Evolutionary conservation across 345 rosid genomes (phyloP).

Genomic region (Conringia planisiliqua): DNA sequence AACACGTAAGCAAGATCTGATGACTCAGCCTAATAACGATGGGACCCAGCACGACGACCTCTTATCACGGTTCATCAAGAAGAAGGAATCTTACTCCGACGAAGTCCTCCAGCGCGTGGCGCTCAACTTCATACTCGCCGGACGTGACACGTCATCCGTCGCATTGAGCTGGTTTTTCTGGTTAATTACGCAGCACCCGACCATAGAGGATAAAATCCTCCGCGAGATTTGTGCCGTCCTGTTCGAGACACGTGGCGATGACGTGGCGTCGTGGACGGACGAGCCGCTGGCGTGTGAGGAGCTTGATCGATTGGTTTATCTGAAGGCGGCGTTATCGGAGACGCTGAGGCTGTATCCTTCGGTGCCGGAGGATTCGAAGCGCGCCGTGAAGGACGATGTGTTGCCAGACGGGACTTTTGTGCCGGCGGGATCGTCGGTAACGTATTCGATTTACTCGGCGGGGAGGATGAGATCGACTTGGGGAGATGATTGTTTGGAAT

Average conservation of each 20-base stretch:
- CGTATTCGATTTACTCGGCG: conserved; percentile 81
- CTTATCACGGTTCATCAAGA: conserved; percentile 86
- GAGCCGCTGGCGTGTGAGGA: conserved; percentile 79
- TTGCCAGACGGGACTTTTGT: conserved; percentile 89
- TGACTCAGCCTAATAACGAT: conserved; percentile 43
- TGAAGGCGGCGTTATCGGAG: conserved; percentile 87
- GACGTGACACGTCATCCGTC: conserved; percentile 94
- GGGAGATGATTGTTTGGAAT: conserved; percentile 92
- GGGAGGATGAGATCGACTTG: conserved; percentile 88
- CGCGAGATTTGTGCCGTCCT: conserved; percentile 60
- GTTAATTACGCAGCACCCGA: conserved; percentile 58
- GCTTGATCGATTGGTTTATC: conserved; percentile 62
- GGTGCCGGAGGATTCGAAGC: conserved; percentile 89
- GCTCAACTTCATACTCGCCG: conserved; percentile 90
- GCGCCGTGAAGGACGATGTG: conserved; percentile 67
- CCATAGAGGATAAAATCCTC: conserved; percentile 67
- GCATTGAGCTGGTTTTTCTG: conserved; percentile 96
- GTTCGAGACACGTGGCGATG: conserved; percentile 64
- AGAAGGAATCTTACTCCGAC: conserved; percentile 80
- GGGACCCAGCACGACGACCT: conserved; percentile 78
- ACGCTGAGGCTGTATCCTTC: conserved; percentile 88
- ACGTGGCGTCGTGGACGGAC: conserved; percentile 53
- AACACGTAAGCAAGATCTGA: conserved; percentile 66
- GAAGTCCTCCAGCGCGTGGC: conserved; percentile 81
- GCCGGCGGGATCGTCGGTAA: conserved; percentile 88